Conservation (phyloP, 83 land plant species). For the Picea abies region DNA sequence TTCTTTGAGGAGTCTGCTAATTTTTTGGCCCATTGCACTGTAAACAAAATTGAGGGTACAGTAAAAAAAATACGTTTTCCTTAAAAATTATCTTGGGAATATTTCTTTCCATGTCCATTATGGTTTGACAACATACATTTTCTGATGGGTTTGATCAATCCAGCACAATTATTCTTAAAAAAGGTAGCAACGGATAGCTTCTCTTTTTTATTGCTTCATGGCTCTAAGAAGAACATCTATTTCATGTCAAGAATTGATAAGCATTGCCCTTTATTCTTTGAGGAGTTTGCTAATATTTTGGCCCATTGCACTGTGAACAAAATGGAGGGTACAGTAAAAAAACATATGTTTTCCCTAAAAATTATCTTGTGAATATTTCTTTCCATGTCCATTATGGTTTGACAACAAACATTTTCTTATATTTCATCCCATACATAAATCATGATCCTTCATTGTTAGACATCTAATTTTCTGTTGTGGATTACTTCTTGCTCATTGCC, state of each 20-base stretch:
- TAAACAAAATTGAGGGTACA: neutral
- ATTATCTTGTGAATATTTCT: neutral
- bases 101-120: neutral
- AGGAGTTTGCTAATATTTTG: neutral
- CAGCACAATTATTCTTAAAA: constrained; percentile 89
- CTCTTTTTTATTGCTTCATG: neutral
- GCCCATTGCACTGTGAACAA: neutral
- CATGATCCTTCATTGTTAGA: neutral
- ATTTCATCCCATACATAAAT: neutral
- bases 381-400: neutral
- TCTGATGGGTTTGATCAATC: constrained; percentile 94
- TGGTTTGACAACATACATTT: too few species aligned
- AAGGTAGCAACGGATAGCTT: constrained; percentile 45
- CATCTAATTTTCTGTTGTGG: neutral
- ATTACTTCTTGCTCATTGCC: neutral
- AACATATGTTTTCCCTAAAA: neutral
- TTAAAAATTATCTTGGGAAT: neutral
- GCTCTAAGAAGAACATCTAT: neutral
- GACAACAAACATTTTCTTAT: neutral
- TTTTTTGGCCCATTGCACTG: neutral
- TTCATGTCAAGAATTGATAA: neutral
- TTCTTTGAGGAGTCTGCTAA: neutral
- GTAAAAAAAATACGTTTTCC: neutral
- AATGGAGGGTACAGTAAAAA: neutral
- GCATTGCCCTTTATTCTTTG: neutral